A percentile compares a stretch with the other conserved stretches of the same genome.
Conservation (phyloP, 75 land plant genomes). For the Chamaecyparis obtusa region DNA sequence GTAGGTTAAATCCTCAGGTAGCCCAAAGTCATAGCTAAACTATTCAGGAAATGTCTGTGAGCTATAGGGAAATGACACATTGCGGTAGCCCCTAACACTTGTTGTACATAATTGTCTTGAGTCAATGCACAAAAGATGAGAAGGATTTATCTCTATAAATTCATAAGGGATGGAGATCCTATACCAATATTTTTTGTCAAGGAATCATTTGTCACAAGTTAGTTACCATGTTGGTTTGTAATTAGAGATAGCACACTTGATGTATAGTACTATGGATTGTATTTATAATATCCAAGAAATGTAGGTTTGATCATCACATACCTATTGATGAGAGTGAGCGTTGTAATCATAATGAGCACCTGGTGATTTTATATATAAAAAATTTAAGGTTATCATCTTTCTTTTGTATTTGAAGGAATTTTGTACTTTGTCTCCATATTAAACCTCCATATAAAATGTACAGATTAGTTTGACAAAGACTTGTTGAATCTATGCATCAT, state of each 20-base stretch:
- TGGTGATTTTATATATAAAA: background rate
- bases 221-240: background rate
- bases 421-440: too few relatives aligned
- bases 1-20: background rate
- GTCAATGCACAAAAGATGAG: constrained; percentile 3
- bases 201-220: background rate
- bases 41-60: background rate
- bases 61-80: constrained; percentile 4
- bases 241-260: too few relatives aligned
- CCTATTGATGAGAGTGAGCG: background rate
- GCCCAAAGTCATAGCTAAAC: background rate
- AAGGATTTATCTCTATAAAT: background rate
- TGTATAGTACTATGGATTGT: background rate
- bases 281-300: background rate
- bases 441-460: too few relatives aligned
- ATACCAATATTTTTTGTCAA: background rate
- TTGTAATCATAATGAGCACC: background rate
- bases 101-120: background rate
- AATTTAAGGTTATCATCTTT: background rate
- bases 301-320: background rate
- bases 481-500: too few relatives aligned
- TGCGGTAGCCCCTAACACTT: constrained; percentile 3
- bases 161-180: background rate
- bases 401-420: background rate
- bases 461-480: too few relatives aligned